Percentiles rank a stretch among this genome's conserved stretches.
Evolutionary conservation across 2,329 filamentous ascomycete species (phyloP).

Genomic region (Fusarium keratoplasticum): DNA sequence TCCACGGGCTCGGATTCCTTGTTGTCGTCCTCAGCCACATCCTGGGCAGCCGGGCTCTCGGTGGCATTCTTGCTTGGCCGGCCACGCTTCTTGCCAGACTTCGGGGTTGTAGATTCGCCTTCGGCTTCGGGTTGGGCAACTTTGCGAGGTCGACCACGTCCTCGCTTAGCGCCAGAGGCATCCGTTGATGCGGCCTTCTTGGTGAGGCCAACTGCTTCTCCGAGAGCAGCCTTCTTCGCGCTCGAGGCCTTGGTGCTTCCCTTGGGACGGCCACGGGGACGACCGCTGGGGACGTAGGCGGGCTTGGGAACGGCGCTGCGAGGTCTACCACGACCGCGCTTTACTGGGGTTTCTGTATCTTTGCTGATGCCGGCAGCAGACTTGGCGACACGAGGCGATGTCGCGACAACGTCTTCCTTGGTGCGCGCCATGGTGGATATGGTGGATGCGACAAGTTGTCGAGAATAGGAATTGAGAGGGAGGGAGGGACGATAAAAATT

Average conservation of each 20-base stretch:
- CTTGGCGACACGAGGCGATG: constrained; percentile 44
- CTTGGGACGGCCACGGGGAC: constrained; percentile 61
- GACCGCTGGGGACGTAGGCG: constrained; percentile 54
- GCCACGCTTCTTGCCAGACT: constrained; percentile 40
- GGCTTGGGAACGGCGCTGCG: constrained; percentile 49
- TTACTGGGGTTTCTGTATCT: constrained; percentile 53
- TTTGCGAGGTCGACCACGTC: constrained; percentile 48
- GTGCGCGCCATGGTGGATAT: constrained; percentile 50
- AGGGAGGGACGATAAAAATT: constrained; percentile 12
- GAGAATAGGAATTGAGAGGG: background rate
- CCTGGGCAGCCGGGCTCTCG: constrained; percentile 14
- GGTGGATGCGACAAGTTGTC: constrained; percentile 2
- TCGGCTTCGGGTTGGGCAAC: constrained; percentile 24
- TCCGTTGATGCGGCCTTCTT: constrained; percentile 1
- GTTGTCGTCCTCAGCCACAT: constrained; percentile 27
- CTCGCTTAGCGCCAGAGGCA: constrained; percentile 27
- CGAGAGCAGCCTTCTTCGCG: constrained; percentile 26
- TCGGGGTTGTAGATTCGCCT: constrained; percentile 32
- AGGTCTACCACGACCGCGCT: constrained; percentile 55
- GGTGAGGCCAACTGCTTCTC: constrained; percentile 6
- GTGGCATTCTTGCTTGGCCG: constrained; percentile 48
- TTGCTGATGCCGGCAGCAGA: constrained; percentile 52
- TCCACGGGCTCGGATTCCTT: background rate
- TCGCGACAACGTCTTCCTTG: constrained; percentile 44
- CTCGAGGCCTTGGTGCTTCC: constrained; percentile 50